A percentile compares a stretch with the other conserved stretches of the same genome.
Conservation (phyloP, 1,284 basidiomycete genomes). For the Leccinum subrobustum region DNA sequence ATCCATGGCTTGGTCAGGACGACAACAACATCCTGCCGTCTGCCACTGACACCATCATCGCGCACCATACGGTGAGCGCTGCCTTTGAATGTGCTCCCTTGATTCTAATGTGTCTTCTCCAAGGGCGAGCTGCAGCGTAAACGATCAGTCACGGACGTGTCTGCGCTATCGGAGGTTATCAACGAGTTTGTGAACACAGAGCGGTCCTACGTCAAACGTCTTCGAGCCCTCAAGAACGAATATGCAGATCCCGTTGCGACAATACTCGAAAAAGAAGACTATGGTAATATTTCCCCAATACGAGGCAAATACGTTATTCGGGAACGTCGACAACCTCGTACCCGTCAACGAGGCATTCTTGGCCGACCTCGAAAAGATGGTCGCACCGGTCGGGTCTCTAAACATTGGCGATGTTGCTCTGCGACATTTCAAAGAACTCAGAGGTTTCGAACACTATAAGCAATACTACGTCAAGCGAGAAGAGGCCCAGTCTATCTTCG, state of each 20-base stretch:
- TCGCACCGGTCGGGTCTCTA: slow-evolving; percentile 53
- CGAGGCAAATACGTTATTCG: slow-evolving; percentile 91
- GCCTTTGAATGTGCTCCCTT: background rate
- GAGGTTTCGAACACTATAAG: slow-evolving; percentile 88
- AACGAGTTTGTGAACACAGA: slow-evolving; percentile 80
- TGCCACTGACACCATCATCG: slow-evolving; percentile 36
- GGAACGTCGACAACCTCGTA: slow-evolving; percentile 88
- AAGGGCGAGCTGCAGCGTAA: slow-evolving; percentile 48
- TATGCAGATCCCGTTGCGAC: slow-evolving; percentile 89
- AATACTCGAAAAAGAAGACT: slow-evolving; percentile 80
- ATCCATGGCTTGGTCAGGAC: slow-evolving; percentile 47
- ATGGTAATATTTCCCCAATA: slow-evolving; percentile 87
- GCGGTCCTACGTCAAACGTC: slow-evolving; percentile 72
- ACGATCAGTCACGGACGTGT: slow-evolving; percentile 58
- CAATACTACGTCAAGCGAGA: slow-evolving; percentile 92
- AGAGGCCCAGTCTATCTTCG: slow-evolving; percentile 89
- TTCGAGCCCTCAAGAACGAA: slow-evolving; percentile 71
- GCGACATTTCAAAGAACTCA: slow-evolving; percentile 78
- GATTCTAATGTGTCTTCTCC: slow-evolving; percentile 14
- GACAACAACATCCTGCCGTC: slow-evolving; percentile 44
- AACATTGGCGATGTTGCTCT: slow-evolving; percentile 83
- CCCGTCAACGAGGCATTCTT: slow-evolving; percentile 89
- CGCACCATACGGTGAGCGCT: slow-evolving; percentile 44
- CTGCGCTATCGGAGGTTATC: slow-evolving; percentile 65
- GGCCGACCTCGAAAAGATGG: slow-evolving; percentile 79